Conservation (phyloP, 176 grass and related monocot genomes). For the Oryza longistaminata region DNA sequence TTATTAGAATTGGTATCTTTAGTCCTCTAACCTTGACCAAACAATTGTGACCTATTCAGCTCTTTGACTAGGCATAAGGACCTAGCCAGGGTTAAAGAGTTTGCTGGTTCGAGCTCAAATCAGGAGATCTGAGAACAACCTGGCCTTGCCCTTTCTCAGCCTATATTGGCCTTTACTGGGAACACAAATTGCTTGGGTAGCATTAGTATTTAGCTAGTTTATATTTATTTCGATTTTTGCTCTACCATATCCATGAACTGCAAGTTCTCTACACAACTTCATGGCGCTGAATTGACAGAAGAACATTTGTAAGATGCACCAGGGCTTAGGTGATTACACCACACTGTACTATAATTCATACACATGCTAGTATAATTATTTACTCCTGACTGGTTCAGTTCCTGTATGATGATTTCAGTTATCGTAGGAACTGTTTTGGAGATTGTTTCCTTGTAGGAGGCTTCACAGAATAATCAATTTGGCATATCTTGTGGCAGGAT, state of each 20-base stretch:
- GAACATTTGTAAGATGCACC: neutral
- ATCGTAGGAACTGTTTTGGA: neutral
- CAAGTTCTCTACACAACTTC: constrained; percentile 1
- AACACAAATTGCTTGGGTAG: neutral
- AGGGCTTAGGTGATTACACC: neutral
- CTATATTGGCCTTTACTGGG: neutral
- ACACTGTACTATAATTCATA: neutral
- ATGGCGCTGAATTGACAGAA: neutral
- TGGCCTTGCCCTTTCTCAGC: neutral
- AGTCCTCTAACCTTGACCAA: neutral
- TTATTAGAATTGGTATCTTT: neutral
- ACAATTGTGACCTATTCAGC: neutral
- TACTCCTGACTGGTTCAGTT: neutral
- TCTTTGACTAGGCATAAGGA: neutral
- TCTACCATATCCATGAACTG: neutral
- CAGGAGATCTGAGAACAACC: neutral
- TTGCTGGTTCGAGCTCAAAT: neutral
- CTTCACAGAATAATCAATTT: constrained; percentile 20
- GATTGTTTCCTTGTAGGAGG: constrained; percentile 22
- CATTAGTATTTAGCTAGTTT: neutral
- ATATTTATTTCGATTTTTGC: constrained; percentile 1
- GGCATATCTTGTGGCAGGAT: constrained; percentile 51
- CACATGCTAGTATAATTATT: neutral
- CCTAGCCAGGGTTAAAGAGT: neutral
- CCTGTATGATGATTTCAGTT: neutral